Conservation (phyloP, 495 filamentous ascomycete genomes). For the Penicillium samsonianum region DNA sequence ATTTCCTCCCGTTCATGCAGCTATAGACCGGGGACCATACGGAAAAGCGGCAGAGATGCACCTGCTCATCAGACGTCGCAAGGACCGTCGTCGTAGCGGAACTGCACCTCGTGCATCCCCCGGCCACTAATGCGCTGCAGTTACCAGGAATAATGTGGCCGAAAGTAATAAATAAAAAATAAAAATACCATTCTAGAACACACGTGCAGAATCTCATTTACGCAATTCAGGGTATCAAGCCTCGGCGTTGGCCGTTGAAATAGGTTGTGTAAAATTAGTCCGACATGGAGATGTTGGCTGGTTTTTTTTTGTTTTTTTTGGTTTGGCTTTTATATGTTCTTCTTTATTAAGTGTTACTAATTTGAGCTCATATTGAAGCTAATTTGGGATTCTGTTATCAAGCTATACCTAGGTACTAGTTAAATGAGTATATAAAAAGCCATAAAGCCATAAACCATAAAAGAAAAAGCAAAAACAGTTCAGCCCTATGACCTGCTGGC, state of each 20-base stretch:
- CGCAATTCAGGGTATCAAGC: constrained; percentile 10
- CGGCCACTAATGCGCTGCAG: constrained; percentile 12
- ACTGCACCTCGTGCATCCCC: constrained; percentile 16
- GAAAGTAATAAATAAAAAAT: neutral
- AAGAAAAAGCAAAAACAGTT: neutral
- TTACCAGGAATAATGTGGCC: constrained; percentile 1
- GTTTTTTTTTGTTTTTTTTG: neutral
- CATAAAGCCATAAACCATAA: neutral
- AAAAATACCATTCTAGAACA: constrained; percentile 9
- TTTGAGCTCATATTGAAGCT: neutral
- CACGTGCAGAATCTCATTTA: constrained; percentile 5
- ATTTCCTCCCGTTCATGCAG: constrained; percentile 13
- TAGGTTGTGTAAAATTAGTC: constrained; percentile 5
- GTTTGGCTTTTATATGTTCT: neutral
- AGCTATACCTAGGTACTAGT: neutral
- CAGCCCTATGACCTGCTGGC: constrained; percentile 19
- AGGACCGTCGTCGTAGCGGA: constrained; percentile 10
- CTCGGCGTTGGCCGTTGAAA: constrained; percentile 15
- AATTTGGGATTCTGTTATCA: neutral
- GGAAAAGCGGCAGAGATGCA: constrained; percentile 10
- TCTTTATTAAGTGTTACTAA: neutral
- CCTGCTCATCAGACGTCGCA: neutral
- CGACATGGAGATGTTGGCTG: neutral
- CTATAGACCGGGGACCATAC: constrained; percentile 2
- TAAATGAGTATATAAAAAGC: no score